These are phyloP conservation scores for Verticillium isaacii DNA, from an alignment of 2,329 filamentous ascomycete genomes.

Conservation along the genomic window DNA sequence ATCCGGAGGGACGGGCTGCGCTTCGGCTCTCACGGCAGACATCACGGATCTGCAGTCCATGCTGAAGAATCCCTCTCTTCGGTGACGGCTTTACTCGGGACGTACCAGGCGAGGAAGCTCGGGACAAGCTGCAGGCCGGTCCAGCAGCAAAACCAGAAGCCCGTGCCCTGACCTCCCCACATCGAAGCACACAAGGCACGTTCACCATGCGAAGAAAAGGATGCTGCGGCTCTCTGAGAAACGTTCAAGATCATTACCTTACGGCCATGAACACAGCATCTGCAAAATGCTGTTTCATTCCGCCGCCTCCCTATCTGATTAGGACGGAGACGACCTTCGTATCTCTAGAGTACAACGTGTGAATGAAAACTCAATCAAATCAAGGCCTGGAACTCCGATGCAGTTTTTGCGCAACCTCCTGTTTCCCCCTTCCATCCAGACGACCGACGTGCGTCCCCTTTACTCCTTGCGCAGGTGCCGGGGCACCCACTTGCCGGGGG, in stretches of 20 bases:
- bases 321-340: constrained; percentile 1
- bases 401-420: constrained; percentile 1
- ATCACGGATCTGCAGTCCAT: no score
- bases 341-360: constrained; percentile 1
- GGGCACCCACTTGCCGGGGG: constrained; percentile 57
- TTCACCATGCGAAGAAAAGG: background rate
- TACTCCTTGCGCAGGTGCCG: constrained; percentile 33
- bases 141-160: no score
- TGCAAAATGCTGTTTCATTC: background rate
- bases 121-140: no score
- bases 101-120: no score
- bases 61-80: no score
- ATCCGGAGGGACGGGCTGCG: no score
- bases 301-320: background rate
- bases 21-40: no score
- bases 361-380: constrained; percentile 1
- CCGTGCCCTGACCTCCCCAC: background rate
- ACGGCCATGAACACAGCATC: background rate
- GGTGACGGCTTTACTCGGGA: no score
- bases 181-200: background rate
- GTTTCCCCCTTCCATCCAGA: background rate
- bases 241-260: background rate
- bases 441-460: background rate
- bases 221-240: background rate
- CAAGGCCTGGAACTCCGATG: constrained; percentile 5